phyloP scores from a whole-genome alignment of 148 eudicot species.

The Rhododendron molle region DNA sequence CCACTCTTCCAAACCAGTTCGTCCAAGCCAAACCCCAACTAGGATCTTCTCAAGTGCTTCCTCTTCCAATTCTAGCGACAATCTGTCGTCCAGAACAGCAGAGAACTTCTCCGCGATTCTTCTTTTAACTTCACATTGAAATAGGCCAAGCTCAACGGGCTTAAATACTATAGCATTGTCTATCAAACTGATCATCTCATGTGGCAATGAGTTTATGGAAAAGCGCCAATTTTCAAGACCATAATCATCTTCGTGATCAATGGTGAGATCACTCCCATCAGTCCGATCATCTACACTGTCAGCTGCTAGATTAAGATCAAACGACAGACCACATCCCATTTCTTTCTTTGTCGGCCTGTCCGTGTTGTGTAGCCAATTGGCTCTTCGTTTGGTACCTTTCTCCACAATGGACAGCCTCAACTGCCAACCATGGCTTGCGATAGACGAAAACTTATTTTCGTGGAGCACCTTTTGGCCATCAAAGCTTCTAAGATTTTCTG shows the following conservation, averaged over 20 bases:
- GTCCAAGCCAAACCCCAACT: constrained; percentile 76
- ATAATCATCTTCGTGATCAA: constrained; percentile 63
- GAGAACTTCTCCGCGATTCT: constrained; percentile 44
- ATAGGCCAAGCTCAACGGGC: constrained; percentile 48
- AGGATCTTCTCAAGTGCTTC: constrained; percentile 70
- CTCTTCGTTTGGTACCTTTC: constrained; percentile 49
- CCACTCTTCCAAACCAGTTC: constrained; percentile 63
- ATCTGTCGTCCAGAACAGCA: constrained; percentile 35
- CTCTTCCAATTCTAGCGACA: constrained; percentile 46
- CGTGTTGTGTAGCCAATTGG: constrained; percentile 49
- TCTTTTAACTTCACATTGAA: constrained; percentile 47
- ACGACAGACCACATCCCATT: constrained; percentile 27
- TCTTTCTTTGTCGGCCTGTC: constrained; percentile 52
- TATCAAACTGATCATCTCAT: constrained; percentile 43
- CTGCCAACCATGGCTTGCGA: constrained; percentile 67
- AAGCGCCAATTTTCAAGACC: constrained; percentile 32
- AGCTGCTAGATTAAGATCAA: constrained; percentile 71
- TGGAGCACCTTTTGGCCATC: constrained; percentile 27
- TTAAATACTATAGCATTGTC: constrained; percentile 69
- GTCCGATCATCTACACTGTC: constrained; percentile 54
- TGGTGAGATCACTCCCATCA: constrained; percentile 77
- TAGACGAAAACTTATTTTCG: constrained; percentile 50
- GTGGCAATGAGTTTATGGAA: constrained; percentile 43
- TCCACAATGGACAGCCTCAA: constrained; percentile 50
- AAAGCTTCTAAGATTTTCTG: constrained; percentile 21